phyloP scores from a whole-genome alignment of 371 early-diverging fungal genomes.

The Phascolomyces articulosus region DNA sequence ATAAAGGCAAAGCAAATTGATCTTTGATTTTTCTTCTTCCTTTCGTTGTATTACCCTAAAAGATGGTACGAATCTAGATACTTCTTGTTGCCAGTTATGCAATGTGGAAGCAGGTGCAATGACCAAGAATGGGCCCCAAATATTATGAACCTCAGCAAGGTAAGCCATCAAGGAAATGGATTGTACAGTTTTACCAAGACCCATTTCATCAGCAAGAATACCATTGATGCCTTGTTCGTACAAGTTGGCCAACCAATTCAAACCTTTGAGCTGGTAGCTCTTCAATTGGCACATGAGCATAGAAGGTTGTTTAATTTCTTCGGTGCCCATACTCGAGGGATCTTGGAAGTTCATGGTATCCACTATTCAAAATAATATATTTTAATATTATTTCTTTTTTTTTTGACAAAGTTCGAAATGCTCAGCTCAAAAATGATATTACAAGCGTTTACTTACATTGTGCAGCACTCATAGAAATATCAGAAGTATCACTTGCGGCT shows the following conservation, averaged over 20 bases:
- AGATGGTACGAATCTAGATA: slow-evolving; percentile 87
- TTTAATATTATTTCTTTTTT: not conserved
- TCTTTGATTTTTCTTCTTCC: too few relatives aligned
- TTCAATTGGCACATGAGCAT: slow-evolving; percentile 92
- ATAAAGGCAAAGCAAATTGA: not conserved
- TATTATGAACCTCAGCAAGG: slow-evolving; percentile 86
- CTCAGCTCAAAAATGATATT: too few relatives aligned
- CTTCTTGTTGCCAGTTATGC: slow-evolving; percentile 98
- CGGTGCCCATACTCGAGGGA: slow-evolving; percentile 77
- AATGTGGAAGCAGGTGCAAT: slow-evolving; percentile 96
- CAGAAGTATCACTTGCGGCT: slow-evolving; percentile 49
- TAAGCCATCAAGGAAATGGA: slow-evolving; percentile 93
- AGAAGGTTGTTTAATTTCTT: slow-evolving; percentile 81
- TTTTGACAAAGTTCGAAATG: too few relatives aligned
- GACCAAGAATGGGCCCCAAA: slow-evolving; percentile 97
- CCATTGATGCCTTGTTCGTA: slow-evolving; percentile 98
- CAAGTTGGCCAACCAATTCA: slow-evolving; percentile 98
- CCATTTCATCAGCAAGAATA: slow-evolving; percentile 97
- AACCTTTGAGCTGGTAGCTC: slow-evolving; percentile 97
- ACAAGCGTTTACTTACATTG: slow-evolving; percentile 38
- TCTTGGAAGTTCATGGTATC: slow-evolving; percentile 87
- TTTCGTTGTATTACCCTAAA: slow-evolving; percentile 65
- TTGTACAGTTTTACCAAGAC: slow-evolving; percentile 95
- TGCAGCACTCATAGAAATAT: slow-evolving; percentile 55
- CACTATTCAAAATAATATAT: slow-evolving; percentile 27